Base-by-base conservation (phyloP, 495 filamentous ascomycete genomes). In the Apiosordaria backusii region DNA sequence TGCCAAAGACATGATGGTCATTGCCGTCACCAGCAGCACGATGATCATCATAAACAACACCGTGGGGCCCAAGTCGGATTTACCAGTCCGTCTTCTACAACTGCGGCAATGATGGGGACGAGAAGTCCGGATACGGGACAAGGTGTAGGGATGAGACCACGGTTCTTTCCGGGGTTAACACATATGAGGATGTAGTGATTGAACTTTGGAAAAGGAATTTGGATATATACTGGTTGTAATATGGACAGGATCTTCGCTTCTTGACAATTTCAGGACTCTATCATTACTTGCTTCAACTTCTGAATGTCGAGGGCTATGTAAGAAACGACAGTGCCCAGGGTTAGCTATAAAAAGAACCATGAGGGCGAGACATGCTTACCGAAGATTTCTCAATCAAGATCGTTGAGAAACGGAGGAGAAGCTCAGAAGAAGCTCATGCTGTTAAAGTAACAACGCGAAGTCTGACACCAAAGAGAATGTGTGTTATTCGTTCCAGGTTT, bases 91-190 rank as follows among this genome's bases (percentile, higher is more conserved):
- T 45, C 35, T 45, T 6, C 52, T 55, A 3, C n/a, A 21, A 19
- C 52, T 1, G 21, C n/a, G 52, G 18, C 52, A 23, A 21, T n/a
- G 19, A 6, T 50, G 40, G 7, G 7, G 40, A 15, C 52, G 1
- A 55, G 52, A 55, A 55, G 52, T 18, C 18, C 52, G 22, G 52
- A 55, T 19, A 55, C 22, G 18, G 52, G 4, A 1, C 35, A 45
- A n/a, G 52, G 22, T 7, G 9, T 4, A 18, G 22, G 22, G 2
- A n/a, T 6, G 10, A 55, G n/a, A 23, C 52, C 52, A 23, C n/a
- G 16, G 3, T 64, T 64, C 50, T 61, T 64, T 62, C 25, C 62
- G 53, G 63, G 59, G 10, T 65, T 62, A 52, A 58, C 61, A 24
- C 50, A 58, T 58, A 24, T 65, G 27, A 50, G 64, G 61, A 60